Conservation (phyloP, 345 rosid genomes). For the Eucalyptus microcorys region DNA sequence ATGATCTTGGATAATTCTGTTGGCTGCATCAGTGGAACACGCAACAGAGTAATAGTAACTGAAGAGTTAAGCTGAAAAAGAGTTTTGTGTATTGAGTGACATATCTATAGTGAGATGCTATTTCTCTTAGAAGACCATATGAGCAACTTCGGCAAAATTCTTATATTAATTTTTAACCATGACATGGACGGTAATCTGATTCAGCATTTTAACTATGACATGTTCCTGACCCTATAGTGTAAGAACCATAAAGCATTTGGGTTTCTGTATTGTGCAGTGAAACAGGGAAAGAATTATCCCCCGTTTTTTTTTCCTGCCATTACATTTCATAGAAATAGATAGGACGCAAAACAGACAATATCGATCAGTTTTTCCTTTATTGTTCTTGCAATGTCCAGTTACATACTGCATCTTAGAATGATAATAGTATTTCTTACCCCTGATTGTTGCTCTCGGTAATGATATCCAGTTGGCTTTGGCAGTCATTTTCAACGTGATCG, state of each 20-base stretch:
- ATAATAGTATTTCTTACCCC: background rate
- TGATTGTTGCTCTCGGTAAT: slow-evolving; percentile 37
- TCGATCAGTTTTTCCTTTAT: background rate
- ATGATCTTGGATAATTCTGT: background rate
- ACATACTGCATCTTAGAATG: background rate
- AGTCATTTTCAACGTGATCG: slow-evolving; percentile 90
- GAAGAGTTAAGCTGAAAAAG: background rate
- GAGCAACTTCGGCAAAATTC: background rate
- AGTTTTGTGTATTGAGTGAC: background rate
- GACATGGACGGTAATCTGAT: background rate
- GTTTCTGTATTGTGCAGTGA: background rate
- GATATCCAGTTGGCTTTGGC: slow-evolving; percentile 56
- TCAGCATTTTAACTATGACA: background rate
- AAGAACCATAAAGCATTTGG: background rate
- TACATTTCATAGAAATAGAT: background rate
- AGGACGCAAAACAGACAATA: background rate
- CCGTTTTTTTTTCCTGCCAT: background rate
- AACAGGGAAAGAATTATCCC: background rate
- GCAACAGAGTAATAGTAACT: background rate
- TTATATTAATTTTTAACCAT: background rate
- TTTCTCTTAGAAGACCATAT: background rate
- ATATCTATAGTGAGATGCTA: background rate
- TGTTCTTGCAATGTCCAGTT: background rate
- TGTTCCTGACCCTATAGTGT: background rate
- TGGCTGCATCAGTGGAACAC: background rate